Evolutionary conservation across 495 filamentous ascomycete species (phyloP), one percentile per base, ranked within the genome.

Genomic region (Aspergillus saccharolyticus): DNA sequence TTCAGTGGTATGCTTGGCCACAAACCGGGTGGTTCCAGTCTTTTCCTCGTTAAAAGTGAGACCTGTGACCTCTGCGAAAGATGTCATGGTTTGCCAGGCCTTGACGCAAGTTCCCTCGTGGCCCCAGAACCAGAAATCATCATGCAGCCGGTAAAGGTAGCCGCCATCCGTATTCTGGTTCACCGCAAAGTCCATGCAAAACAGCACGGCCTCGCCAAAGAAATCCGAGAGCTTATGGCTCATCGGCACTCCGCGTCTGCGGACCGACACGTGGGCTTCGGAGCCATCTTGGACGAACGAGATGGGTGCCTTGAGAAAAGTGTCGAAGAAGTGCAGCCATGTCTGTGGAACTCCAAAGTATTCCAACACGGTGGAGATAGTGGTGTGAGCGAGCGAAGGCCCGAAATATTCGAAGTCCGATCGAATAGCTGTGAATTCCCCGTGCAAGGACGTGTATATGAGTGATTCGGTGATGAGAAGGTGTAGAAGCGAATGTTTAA

Each of bases 61-160:
- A 0, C 84, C 82, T 69, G 85, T 82, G 0, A 76, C 70, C 12
- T 77, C 65, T 20, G 76, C 68, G 52, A 85, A 88, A 1, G 74
- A 60, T 1, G 72, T 74, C 66, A 88, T 81, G 2, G 79, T 71
- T 18, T 66, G 58, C 86, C 85, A 89, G 1, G 82, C 85, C 47
- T 74, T 79, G 33, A 75, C 75, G 45, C 82, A 83, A 6, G 69
- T 75, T 4, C 74, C 57, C 24, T 83, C 78, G 7, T 79, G 68
- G 21, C 78, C 78, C 85, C 85, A 88, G 59, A 88, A 80, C 86
- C 86, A 88, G 57, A 88, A 81, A 62, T 88, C 85, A 60, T 88
- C 85, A 56, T 86, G 79, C 39, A 87, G 73, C 7, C 85, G 83
- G 58, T 84, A 86, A 15, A 88, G 66, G 30, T 79, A 72, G 6